These are phyloP conservation scores for Cyberlindnera americana DNA, from an alignment of 805 yeast species.

Conservation along the genomic window DNA sequence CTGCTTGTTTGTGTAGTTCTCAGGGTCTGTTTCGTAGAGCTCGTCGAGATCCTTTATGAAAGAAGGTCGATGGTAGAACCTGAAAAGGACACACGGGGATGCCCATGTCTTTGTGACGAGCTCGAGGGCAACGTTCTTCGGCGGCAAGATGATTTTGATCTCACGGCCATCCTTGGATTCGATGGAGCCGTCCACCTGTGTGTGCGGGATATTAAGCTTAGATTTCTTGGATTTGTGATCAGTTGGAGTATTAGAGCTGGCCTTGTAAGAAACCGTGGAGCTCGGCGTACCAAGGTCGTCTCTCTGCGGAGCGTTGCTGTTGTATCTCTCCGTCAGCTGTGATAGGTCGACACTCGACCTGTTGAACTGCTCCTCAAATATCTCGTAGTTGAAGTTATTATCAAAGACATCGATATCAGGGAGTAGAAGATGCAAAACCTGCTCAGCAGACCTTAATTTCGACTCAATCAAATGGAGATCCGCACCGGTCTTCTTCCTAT, in stretches of 20 bases:
- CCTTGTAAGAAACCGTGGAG: constrained; percentile 1
- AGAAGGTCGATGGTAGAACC: constrained; percentile 85
- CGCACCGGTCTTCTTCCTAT: constrained; percentile 40
- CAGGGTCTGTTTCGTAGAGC: constrained; percentile 70
- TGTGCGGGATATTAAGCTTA: constrained; percentile 23
- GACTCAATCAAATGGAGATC: constrained; percentile 33
- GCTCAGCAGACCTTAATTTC: constrained; percentile 34
- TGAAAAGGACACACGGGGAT: constrained; percentile 77
- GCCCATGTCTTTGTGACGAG: constrained; percentile 78
- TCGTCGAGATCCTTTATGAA: constrained; percentile 70
- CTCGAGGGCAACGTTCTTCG: constrained; percentile 66
- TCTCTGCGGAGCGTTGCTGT: constrained; percentile 5
- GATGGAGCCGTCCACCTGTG: constrained; percentile 36
- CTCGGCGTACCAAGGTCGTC: constrained; percentile 12
- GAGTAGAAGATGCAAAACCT: constrained; percentile 32
- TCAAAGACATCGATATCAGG: constrained; percentile 39
- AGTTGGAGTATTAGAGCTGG: too few species aligned
- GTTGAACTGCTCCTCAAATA: constrained; percentile 19
- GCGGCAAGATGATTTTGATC: constrained; percentile 66
- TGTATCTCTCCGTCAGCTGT: constrained; percentile 13
- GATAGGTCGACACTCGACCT: constrained; percentile 8
- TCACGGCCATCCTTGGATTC: constrained; percentile 40
- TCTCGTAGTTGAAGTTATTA: constrained; percentile 28
- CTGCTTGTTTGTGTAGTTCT: constrained; percentile 66
- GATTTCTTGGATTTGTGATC: constrained; percentile 15